Conservation (phyloP, 2,329 filamentous ascomycete species). For the Colletotrichum lupini region DNA sequence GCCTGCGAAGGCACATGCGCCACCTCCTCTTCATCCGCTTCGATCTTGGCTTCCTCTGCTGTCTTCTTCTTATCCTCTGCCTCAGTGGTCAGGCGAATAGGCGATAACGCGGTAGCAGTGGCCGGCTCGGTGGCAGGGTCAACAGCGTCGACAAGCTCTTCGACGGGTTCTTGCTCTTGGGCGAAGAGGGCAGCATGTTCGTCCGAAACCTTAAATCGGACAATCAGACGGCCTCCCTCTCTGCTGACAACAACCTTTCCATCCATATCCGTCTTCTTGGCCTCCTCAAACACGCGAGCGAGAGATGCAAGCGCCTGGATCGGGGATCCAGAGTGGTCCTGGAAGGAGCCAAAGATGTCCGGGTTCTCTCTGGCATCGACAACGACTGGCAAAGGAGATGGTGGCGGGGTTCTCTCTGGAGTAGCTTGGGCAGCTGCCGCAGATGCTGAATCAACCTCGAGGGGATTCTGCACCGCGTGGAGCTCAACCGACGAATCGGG, state of each 20-base stretch:
- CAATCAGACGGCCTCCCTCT: constrained; percentile 22
- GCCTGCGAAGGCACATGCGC: not conserved
- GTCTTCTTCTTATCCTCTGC: not conserved
- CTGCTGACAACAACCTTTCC: constrained; percentile 10
- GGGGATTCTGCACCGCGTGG: constrained; percentile 24
- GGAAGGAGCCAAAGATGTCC: constrained; percentile 30
- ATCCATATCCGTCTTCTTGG: constrained; percentile 1
- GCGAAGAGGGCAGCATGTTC: constrained; percentile 1
- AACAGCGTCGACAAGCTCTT: not conserved
- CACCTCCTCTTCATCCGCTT: not conserved
- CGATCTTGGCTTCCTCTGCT: not conserved
- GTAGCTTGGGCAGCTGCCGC: not conserved
- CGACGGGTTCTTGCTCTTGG: not conserved
- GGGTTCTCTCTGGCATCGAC: constrained; percentile 31
- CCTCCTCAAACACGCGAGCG: constrained; percentile 14
- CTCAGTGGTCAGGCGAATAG: not conserved
- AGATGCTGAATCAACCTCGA: constrained; percentile 26
- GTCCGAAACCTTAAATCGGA: constrained; percentile 34
- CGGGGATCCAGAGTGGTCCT: constrained; percentile 15
- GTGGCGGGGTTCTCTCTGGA: not conserved
- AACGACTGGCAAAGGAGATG: constrained; percentile 16
- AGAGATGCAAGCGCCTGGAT: constrained; percentile 16
- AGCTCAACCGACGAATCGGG: constrained; percentile 28
- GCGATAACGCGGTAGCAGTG: not conserved
- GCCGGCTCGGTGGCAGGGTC: not conserved